Evolutionary conservation across 768 basidiomycete species (phyloP).

Genomic region (Calocybe indica): DNA sequence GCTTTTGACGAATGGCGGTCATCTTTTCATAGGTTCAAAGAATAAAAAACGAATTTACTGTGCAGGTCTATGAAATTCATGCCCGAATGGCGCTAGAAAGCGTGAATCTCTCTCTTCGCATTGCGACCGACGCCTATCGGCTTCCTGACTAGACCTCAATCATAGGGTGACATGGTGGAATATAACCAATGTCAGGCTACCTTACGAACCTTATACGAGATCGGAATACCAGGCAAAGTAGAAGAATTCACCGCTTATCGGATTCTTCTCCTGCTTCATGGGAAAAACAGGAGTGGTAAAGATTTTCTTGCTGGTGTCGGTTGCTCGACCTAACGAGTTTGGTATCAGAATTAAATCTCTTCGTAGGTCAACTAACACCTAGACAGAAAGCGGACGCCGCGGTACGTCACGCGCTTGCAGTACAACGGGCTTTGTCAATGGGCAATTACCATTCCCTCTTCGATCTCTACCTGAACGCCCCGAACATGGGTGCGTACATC

Average conservation of each 20-base stretch:
- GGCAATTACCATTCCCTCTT: slow-evolving; percentile 95
- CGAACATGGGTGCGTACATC: slow-evolving; percentile 97
- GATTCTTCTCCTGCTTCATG: slow-evolving; percentile 92
- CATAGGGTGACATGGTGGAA: slow-evolving; percentile 93
- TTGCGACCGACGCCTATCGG: slow-evolving; percentile 2
- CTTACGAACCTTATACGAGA: slow-evolving; percentile 84
- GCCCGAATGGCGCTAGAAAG: slow-evolving; percentile 94
- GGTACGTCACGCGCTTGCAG: slow-evolving; percentile 84
- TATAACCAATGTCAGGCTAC: slow-evolving; percentile 97
- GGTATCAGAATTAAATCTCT: slow-evolving; percentile 82
- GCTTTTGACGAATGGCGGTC: slow-evolving; percentile 15
- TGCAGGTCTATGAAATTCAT: slow-evolving; percentile 96
- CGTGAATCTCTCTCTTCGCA: slow-evolving; percentile 30
- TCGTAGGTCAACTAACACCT: slow-evolving; percentile 95
- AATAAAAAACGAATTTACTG: slow-evolving; percentile 97
- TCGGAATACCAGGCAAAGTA: slow-evolving; percentile 86
- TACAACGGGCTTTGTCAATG: slow-evolving; percentile 84
- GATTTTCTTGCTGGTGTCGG: slow-evolving; percentile 5
- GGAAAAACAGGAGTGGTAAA: slow-evolving; percentile 88
- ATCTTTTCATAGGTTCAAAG: slow-evolving; percentile 75
- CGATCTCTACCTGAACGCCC: slow-evolving; percentile 73
- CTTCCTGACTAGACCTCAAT: slow-evolving; percentile 3
- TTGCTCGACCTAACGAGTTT: neutral
- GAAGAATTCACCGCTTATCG: slow-evolving; percentile 98
- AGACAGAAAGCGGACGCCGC: slow-evolving; percentile 77